These are phyloP conservation scores for Alternaria ethzedia DNA, from an alignment of 2,329 filamentous ascomycete species.

Conservation along the genomic window DNA sequence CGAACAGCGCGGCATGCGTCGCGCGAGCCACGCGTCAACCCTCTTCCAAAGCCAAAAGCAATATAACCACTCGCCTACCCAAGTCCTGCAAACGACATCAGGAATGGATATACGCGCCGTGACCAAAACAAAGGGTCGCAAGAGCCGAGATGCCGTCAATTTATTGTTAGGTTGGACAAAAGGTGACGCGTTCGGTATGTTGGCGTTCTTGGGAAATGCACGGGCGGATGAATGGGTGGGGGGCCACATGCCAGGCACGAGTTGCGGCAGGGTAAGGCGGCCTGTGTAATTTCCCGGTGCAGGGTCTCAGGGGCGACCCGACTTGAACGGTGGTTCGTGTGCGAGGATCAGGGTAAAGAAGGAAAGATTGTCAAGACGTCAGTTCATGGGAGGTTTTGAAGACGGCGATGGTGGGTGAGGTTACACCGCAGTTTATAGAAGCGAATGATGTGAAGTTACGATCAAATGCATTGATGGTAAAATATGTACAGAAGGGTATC, in stretches of 20 bases:
- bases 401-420: no score
- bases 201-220: neutral
- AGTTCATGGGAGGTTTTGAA: neutral
- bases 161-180: neutral
- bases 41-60: neutral
- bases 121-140: neutral
- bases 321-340: neutral
- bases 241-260: neutral
- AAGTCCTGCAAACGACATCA: neutral
- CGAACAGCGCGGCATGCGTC: neutral
- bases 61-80: neutral
- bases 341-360: neutral
- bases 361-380: neutral
- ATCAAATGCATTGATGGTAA: neutral
- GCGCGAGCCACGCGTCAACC: neutral
- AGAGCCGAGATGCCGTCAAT: neutral
- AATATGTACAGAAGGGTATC: neutral
- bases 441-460: neutral
- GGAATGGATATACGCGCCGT: neutral
- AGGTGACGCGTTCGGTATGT: neutral
- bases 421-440: no score
- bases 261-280: neutral
- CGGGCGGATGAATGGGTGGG: neutral
- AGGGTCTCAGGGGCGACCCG: neutral
- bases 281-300: conserved; percentile 4